phyloP scores from a whole-genome alignment of 495 filamentous ascomycete genomes.

The Poronia punctata region DNA sequence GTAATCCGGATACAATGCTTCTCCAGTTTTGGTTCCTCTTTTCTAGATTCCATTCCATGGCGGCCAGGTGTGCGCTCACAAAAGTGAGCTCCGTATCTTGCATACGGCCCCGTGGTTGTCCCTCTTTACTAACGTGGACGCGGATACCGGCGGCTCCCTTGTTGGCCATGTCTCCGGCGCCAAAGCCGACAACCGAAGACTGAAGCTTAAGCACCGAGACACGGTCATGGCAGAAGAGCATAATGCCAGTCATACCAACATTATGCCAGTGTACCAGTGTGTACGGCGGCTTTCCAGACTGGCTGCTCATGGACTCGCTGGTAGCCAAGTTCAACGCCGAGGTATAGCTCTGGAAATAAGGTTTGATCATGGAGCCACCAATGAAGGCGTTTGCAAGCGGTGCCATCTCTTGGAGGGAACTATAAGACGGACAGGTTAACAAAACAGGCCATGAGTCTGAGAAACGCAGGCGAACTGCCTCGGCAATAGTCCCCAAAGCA shows the following conservation, averaged over 20 bases:
- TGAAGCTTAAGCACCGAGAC: constrained; percentile 52
- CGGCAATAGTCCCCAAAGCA: constrained; percentile 2
- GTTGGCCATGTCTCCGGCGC: constrained; percentile 81
- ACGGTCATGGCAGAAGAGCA: constrained; percentile 66
- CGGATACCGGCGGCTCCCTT: constrained; percentile 85
- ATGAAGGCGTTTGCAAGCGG: constrained; percentile 79
- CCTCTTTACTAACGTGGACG: constrained; percentile 45
- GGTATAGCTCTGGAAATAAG: constrained; percentile 64
- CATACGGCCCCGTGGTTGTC: constrained; percentile 12
- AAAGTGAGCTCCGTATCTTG: constrained; percentile 61
- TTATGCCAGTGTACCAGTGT: constrained; percentile 51
- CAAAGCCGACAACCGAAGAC: constrained; percentile 72
- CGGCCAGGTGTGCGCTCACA: constrained; percentile 81
- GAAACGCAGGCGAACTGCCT: too few species aligned
- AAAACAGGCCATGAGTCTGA: too few species aligned
- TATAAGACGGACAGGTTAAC: constrained; percentile 26
- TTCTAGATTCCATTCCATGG: constrained; percentile 66
- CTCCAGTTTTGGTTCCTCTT: constrained; percentile 81
- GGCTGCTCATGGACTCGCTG: constrained; percentile 6
- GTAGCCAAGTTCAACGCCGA: constrained; percentile 65
- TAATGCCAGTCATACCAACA: constrained; percentile 80
- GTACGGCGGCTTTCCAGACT: constrained; percentile 32
- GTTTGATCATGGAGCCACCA: constrained; percentile 69
- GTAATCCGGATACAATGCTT: constrained; percentile 64
- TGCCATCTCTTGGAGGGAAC: constrained; percentile 83